Base-by-base conservation (phyloP, 169 alveolate species). In the Plasmodium relictum region DNA sequence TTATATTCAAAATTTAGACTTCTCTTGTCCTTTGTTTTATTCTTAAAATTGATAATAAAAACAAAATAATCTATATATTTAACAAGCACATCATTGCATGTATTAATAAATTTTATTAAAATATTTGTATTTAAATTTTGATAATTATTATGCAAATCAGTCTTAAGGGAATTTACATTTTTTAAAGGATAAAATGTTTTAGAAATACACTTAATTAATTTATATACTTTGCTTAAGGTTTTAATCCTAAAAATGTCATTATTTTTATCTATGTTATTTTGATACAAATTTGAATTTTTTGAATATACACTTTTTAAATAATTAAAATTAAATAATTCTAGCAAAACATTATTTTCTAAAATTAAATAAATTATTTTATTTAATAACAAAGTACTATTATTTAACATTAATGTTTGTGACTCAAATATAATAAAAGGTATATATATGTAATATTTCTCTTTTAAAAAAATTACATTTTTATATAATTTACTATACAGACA, bases 171-270 rank as follows among this genome's bases (percentile, higher is more conserved):
- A 18, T 78, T 78, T 10, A 16, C 31, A 26, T 78, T 78, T 42
- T 78, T 78, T 58, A 78, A 78, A 9, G 89, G 89, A n/a, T 78
- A 78, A 48, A 62, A 78, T 45, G 65, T 78, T 65, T 78, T 78
- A 5, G 89, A 78, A 22, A 78, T 78, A 41, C 89, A 78, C 37
- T 78, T 78, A n/a, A 78, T 78, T 24, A 78, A 66, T 65, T 78
- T 78, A 56, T 78, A 78, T 24, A 78, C 56, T 22, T 78, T 78
- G 42, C 89, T 78, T 20, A 78, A 14, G 0, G 89, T 78, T 50
- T 78, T 78, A 2, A 78, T 66, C 63, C 56, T 63, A 65, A 78
- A 78, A 0, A 78, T 24, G 26, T 78, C 89, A 6, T 31, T 56
- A n/a, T 59, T 45, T 59, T 39, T 10, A 52, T 59, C 18, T 18